Conservation (phyloP, 306 rosid genomes). For the Glycyrrhiza uralensis region DNA sequence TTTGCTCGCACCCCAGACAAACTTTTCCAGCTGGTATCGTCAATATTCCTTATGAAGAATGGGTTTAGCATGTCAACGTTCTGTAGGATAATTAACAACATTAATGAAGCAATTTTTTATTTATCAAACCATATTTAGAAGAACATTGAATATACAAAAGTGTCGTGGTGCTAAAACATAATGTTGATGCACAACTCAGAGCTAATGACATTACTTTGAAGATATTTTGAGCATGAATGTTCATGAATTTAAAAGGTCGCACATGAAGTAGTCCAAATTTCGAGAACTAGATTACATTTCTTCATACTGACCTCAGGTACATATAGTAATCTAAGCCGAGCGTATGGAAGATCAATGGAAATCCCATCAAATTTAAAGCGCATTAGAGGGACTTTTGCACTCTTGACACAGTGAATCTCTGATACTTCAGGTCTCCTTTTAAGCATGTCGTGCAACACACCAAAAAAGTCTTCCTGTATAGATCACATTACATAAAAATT, state of each 20-base stretch:
- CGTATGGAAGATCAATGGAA: slow-evolving; percentile 47
- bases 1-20: slow-evolving; percentile 54
- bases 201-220: slow-evolving; percentile 10
- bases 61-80: slow-evolving; percentile 44
- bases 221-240: background rate
- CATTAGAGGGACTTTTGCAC: slow-evolving; percentile 51
- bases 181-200: background rate
- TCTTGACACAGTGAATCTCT: slow-evolving; percentile 39
- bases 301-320: slow-evolving; percentile 47
- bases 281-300: background rate
- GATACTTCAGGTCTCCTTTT: slow-evolving; percentile 40
- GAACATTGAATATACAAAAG: background rate
- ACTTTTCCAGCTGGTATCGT: slow-evolving; percentile 52
- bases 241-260: background rate
- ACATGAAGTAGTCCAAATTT: background rate
- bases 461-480: slow-evolving; percentile 48
- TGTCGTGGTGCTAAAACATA: background rate
- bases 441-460: slow-evolving; percentile 37
- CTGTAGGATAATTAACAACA: slow-evolving; percentile 14
- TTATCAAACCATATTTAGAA: background rate
- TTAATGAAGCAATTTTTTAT: slow-evolving; percentile 2
- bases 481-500: background rate
- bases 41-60: slow-evolving; percentile 38
- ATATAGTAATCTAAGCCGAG: slow-evolving; percentile 32
- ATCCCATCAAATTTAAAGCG: slow-evolving; percentile 46